Evolutionary conservation across 345 rosid genomes (phyloP).

Genomic region (Rhodomyrtus tomentosa): DNA sequence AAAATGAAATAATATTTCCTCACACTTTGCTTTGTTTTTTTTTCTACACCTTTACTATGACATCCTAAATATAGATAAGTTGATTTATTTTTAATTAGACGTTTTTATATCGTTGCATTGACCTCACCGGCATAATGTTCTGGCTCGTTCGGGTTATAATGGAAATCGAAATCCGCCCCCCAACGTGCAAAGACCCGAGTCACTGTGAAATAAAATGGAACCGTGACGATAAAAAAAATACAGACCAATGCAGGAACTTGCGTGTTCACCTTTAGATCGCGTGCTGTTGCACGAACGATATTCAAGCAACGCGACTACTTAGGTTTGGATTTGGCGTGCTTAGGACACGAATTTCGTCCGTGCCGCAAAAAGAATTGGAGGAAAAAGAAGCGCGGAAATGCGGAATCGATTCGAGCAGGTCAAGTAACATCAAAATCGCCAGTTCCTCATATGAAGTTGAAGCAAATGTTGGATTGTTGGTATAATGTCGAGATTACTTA

Average conservation of each 20-base stretch:
- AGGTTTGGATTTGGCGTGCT: not conserved
- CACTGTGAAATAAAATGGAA: not conserved
- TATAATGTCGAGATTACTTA: not conserved
- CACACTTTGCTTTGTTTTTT: not conserved
- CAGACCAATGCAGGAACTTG: not conserved
- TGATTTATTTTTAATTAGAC: not conserved
- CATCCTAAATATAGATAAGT: not conserved
- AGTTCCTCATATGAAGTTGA: not conserved
- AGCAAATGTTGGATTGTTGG: not conserved
- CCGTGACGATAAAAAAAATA: too few relatives aligned
- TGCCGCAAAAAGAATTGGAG: not conserved
- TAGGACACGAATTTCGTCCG: not conserved
- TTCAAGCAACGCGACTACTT: not conserved
- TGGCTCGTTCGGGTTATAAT: not conserved
- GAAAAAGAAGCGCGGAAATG: fast-evolving
- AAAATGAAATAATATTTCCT: not conserved
- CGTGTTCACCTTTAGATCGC: not conserved
- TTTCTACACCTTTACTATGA: not conserved
- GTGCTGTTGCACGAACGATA: not conserved
- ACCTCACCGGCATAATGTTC: too few relatives aligned
- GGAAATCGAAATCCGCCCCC: not conserved
- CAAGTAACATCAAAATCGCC: not conserved
- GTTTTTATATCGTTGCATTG: not conserved
- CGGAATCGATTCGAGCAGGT: not conserved
- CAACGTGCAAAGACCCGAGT: not conserved